Evolutionary conservation across 2,329 filamentous ascomycete species (phyloP).

Genomic region (Fusarium globosum): DNA sequence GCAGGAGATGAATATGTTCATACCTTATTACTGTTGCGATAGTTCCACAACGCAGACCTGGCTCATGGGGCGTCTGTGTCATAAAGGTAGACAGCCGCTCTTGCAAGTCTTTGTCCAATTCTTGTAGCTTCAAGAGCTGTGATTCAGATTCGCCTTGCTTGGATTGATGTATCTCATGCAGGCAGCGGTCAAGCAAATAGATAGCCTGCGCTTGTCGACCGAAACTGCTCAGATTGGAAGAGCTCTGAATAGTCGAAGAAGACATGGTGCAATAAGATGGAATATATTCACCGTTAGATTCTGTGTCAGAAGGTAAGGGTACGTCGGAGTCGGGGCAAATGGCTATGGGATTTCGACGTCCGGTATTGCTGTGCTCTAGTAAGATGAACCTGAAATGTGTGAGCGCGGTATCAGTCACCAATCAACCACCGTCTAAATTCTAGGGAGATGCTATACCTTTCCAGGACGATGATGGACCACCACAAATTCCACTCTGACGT

Average conservation of each 20-base stretch:
- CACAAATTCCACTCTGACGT: neutral
- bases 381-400: neutral
- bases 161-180: rapidly evolving
- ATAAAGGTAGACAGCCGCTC: neutral
- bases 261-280: neutral
- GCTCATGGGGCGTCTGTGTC: neutral
- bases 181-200: neutral
- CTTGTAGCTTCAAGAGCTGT: rapidly evolving
- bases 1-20: rapidly evolving
- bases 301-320: neutral
- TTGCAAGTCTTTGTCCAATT: neutral
- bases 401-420: rapidly evolving
- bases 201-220: neutral
- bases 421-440: rapidly evolving
- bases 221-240: neutral
- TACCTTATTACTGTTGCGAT: neutral
- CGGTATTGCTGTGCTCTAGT: rapidly evolving
- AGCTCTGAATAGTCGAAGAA: rapidly evolving
- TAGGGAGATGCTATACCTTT: neutral
- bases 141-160: rapidly evolving
- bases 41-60: rapidly evolving
- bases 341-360: neutral
- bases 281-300: neutral
- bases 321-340: neutral
- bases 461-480: neutral